phyloP scores from a whole-genome alignment of 345 rosid species.

The Eucalyptus victrix region DNA sequence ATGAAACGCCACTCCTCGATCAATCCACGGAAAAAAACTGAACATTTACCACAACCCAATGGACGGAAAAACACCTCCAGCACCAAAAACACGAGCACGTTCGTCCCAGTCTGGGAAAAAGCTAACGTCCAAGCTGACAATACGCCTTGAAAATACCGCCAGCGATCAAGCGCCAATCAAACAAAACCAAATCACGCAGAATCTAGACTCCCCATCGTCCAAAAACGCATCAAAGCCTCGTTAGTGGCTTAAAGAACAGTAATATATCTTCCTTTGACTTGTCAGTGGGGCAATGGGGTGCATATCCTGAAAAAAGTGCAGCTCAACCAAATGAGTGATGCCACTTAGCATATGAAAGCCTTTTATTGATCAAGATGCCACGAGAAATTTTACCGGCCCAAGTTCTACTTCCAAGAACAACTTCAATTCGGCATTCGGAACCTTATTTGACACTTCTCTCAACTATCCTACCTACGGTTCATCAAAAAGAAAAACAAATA shows the following conservation, averaged over 20 bases:
- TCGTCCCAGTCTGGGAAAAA: neutral
- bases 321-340: neutral
- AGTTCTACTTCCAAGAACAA: conserved; percentile 59
- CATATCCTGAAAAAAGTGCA: conserved; percentile 27
- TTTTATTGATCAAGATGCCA: neutral
- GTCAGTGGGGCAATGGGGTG: conserved; percentile 33
- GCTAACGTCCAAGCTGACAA: neutral
- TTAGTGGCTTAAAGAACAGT: conserved; percentile 33
- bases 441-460: conserved; percentile 49
- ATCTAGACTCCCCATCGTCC: too few relatives aligned
- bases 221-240: too few relatives aligned
- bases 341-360: neutral
- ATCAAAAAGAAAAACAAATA: neutral
- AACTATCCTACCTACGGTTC: conserved; percentile 46
- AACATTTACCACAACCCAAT: neutral
- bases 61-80: neutral
- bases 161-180: too few relatives aligned
- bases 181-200: too few relatives aligned
- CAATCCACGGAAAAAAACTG: too few relatives aligned
- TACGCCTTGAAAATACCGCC: neutral
- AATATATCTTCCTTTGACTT: conserved; percentile 58
- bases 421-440: conserved; percentile 47
- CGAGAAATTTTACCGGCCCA: conserved; percentile 30
- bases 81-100: neutral
- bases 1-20: too few relatives aligned